Percentiles rank a stretch among this genome's conserved stretches.
Conservation (phyloP, 2,329 filamentous ascomycete genomes). For the Coniochaeta sp. region DNA sequence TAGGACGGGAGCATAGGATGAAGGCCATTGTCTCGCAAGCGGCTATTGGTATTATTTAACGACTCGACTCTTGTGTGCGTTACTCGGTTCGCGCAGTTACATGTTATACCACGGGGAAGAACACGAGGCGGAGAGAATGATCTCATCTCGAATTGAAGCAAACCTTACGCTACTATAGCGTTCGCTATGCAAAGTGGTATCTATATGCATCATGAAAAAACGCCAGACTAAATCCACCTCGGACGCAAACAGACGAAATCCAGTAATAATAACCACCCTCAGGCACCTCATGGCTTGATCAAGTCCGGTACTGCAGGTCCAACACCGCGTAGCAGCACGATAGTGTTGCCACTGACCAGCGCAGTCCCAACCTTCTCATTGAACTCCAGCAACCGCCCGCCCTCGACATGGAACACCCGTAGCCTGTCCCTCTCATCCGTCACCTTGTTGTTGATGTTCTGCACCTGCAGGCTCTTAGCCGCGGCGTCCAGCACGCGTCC, state of each 20-base stretch:
- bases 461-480: conserved; percentile 67
- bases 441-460: conserved; percentile 77
- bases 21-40: neutral
- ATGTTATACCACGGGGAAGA: neutral
- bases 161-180: conserved; percentile 3
- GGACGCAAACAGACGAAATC: too few relatives aligned
- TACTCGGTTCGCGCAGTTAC: neutral
- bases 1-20: neutral
- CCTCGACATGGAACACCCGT: conserved; percentile 88
- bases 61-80: conserved; percentile 2
- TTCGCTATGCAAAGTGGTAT: conserved; percentile 3
- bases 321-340: conserved; percentile 81
- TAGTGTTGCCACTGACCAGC: conserved; percentile 76
- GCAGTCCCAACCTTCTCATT: conserved; percentile 72
- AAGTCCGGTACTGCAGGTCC: conserved; percentile 65
- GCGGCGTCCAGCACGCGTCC: conserved; percentile 75
- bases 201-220: conserved; percentile 4
- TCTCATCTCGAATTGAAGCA: neutral
- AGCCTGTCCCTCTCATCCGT: conserved; percentile 71
- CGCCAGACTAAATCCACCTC: too few relatives aligned
- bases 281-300: conserved; percentile 42
- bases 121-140: neutral
- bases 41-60: neutral
- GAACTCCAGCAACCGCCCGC: conserved; percentile 79
- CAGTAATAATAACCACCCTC: conserved; percentile 5